A percentile compares a stretch with the other conserved stretches of the same genome.
phyloP scores from a whole-genome alignment of 805 yeast genomes.

The Ogataea allantospora region DNA sequence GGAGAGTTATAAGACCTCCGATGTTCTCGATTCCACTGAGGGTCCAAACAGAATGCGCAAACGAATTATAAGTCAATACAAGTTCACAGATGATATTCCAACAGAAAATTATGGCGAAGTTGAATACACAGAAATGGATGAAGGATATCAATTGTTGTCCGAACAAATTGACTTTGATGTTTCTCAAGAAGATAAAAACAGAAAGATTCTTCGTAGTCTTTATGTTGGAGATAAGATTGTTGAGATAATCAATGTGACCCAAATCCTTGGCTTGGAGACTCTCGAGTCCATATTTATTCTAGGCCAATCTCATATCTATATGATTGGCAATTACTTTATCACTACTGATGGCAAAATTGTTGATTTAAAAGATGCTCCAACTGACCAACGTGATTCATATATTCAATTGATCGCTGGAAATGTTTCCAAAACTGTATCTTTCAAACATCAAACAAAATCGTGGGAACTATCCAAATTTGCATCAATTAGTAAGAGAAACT shows the following conservation, averaged over 20 bases:
- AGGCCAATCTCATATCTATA: slow-evolving; percentile 63
- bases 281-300: slow-evolving; percentile 71
- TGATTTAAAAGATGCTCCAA: slow-evolving; percentile 65
- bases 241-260: slow-evolving; percentile 73
- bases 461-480: slow-evolving; percentile 64
- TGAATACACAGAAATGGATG: slow-evolving; percentile 7
- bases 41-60: slow-evolving; percentile 67
- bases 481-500: slow-evolving; percentile 71
- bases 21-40: slow-evolving; percentile 66
- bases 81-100: slow-evolving; percentile 34
- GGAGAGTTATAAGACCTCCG: slow-evolving; percentile 28
- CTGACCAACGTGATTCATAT: slow-evolving; percentile 61
- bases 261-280: slow-evolving; percentile 73
- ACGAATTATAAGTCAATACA: slow-evolving; percentile 49
- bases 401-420: slow-evolving; percentile 53
- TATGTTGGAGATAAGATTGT: slow-evolving; percentile 67
- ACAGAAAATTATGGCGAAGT: slow-evolving; percentile 3
- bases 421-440: slow-evolving; percentile 15
- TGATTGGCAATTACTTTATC: slow-evolving; percentile 68
- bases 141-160: slow-evolving; percentile 40
- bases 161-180: slow-evolving; percentile 36
- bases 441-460: slow-evolving; percentile 46
- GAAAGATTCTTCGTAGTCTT: slow-evolving; percentile 69
- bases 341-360: slow-evolving; percentile 53
- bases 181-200: slow-evolving; percentile 61